A percentile compares a stretch with the other conserved stretches of the same genome.
Evolutionary conservation across 192 early-diverging fungal species (phyloP).

Genomic region (Haplosporangium gracile): DNA sequence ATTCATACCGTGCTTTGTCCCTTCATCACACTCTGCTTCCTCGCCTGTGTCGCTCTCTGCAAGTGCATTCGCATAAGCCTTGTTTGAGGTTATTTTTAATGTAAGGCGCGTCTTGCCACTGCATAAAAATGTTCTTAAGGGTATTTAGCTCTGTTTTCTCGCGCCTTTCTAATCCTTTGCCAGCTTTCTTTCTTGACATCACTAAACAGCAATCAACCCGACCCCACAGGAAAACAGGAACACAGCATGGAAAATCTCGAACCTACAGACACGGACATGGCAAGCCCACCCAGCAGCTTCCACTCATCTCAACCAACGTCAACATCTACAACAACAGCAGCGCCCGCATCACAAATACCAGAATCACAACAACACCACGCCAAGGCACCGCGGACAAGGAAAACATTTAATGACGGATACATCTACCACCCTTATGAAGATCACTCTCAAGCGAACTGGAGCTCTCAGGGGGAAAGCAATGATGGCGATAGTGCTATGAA

Average conservation of each 20-base stretch:
- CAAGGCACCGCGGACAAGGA: slow-evolving; percentile 6
- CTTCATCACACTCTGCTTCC: too few relatives aligned
- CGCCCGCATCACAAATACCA: not conserved
- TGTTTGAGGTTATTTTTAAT: too few relatives aligned
- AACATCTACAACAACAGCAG: not conserved
- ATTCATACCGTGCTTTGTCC: too few relatives aligned
- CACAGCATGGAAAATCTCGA: slow-evolving; percentile 25
- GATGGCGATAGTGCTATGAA: not conserved
- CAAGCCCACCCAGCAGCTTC: slow-evolving; percentile 36
- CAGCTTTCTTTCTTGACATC: not conserved
- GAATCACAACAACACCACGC: slow-evolving; percentile 9
- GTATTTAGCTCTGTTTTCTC: not conserved
- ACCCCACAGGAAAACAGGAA: not conserved
- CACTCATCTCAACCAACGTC: not conserved
- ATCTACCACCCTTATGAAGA: slow-evolving; percentile 48
- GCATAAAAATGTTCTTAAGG: not conserved
- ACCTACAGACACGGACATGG: slow-evolving; percentile 46
- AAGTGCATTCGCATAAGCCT: not conserved
- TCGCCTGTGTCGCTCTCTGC: too few relatives aligned
- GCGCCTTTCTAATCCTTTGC: not conserved
- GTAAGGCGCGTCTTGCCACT: too few relatives aligned
- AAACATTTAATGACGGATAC: slow-evolving; percentile 40
- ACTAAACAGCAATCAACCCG: not conserved
- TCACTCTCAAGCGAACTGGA: not conserved
- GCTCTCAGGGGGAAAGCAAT: not conserved